Percentiles rank a stretch among this genome's conserved stretches.
Evolutionary conservation across 805 yeast species (phyloP).

Genomic region (Nakazawaea ambrosiae): DNA sequence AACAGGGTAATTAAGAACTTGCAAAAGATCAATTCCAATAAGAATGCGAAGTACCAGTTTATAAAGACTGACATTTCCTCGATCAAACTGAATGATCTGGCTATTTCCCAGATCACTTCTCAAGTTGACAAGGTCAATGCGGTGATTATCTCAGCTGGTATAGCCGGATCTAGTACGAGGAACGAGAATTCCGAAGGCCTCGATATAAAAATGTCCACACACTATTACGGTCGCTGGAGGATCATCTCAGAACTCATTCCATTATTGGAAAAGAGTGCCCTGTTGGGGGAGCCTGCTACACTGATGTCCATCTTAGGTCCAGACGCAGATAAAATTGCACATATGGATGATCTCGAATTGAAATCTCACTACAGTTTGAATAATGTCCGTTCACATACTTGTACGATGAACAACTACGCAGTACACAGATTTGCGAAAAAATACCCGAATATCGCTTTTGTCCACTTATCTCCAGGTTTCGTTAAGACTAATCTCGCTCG

Average conservation of each 20-base stretch:
- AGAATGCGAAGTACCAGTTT: conserved; percentile 14
- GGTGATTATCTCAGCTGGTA: conserved; percentile 15
- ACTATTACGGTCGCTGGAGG: conserved; percentile 21
- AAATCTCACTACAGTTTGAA: conserved; percentile 14
- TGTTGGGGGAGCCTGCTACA: conserved; percentile 16
- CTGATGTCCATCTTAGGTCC: conserved; percentile 19
- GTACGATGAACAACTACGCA: conserved; percentile 16
- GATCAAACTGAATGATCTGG: conserved; percentile 8
- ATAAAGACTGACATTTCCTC: conserved; percentile 3
- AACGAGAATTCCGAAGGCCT: conserved; percentile 19
- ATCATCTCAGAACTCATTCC: conserved; percentile 16
- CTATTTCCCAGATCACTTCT: conserved; percentile 3
- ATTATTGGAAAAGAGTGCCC: conserved; percentile 15
- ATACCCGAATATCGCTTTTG: conserved; percentile 17
- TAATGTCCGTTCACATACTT: conserved; percentile 11
- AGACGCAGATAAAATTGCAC: conserved; percentile 14
- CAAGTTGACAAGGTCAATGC: conserved; percentile 13
- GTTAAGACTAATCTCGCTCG: conserved; percentile 16
- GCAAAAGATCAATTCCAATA: conserved; percentile 13
- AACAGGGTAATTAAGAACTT: conserved; percentile 14
- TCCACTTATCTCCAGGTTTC: conserved; percentile 19
- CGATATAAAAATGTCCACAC: conserved; percentile 18
- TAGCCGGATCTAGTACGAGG: conserved; percentile 26
- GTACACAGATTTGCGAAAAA: conserved; percentile 12
- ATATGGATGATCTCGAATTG: conserved; percentile 18